Evolutionary conservation across 768 basidiomycete genomes (phyloP).

Genomic region (Amanita thiersii): DNA sequence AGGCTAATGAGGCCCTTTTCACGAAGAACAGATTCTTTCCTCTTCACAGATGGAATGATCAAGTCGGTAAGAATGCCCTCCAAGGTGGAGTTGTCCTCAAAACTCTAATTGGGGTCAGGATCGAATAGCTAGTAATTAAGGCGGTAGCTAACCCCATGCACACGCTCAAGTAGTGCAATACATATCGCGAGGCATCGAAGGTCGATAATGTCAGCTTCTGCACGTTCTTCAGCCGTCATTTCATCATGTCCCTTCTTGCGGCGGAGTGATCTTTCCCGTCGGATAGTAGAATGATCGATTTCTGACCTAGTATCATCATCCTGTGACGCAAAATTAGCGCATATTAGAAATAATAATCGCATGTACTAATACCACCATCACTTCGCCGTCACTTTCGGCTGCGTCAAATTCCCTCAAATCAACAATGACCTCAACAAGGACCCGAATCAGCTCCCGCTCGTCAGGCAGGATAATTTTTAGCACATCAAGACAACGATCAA

Average conservation of each 20-base stretch:
- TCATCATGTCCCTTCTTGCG: constrained; percentile 17
- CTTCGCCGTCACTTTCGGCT: constrained; percentile 23
- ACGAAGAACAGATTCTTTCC: constrained; percentile 59
- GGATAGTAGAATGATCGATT: constrained; percentile 15
- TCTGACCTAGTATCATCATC: constrained; percentile 21
- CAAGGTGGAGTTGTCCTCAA: constrained; percentile 65
- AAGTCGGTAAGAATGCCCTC: constrained; percentile 70
- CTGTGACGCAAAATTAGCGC: not conserved
- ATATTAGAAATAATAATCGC: not conserved
- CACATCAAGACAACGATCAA: constrained; percentile 80
- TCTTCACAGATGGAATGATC: constrained; percentile 78
- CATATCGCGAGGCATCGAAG: constrained; percentile 69
- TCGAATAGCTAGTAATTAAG: not conserved
- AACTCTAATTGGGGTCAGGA: too few relatives aligned
- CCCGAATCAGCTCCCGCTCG: constrained; percentile 79
- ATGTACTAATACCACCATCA: constrained; percentile 11
- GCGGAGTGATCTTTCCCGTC: constrained; percentile 13
- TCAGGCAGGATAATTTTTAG: constrained; percentile 73
- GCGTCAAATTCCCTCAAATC: constrained; percentile 49
- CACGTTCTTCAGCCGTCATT: constrained; percentile 53
- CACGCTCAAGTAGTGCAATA: constrained; percentile 79
- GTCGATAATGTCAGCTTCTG: constrained; percentile 55
- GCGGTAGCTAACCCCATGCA: constrained; percentile 56
- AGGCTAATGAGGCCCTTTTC: constrained; percentile 63
- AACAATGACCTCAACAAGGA: constrained; percentile 84